Conservation (phyloP, 495 filamentous ascomycete species). For the Aspergillus nidulans region DNA sequence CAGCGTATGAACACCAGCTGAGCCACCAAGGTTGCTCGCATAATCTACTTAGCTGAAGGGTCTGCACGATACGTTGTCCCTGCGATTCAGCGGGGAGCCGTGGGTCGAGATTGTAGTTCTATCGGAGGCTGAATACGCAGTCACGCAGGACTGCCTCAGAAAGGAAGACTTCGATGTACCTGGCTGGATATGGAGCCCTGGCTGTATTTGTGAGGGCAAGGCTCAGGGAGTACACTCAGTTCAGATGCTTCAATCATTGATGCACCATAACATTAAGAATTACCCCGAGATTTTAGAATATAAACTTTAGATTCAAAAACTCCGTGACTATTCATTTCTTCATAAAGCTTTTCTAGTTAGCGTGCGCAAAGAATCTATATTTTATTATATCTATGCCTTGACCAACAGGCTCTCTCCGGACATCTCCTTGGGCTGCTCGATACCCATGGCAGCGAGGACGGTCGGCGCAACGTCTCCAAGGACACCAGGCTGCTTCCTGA, state of each 20-base stretch:
- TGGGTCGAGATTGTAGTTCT: background rate
- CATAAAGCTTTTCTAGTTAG: slow-evolving; percentile 21
- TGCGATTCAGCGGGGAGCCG: background rate
- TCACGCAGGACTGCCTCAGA: no score
- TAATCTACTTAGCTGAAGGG: background rate
- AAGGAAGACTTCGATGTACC: no score
- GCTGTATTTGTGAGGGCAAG: no score
- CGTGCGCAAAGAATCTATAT: slow-evolving; percentile 16
- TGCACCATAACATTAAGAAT: background rate
- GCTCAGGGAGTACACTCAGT: no score
- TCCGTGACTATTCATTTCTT: slow-evolving; percentile 24
- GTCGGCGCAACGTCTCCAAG: slow-evolving; percentile 96
- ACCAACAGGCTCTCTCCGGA: slow-evolving; percentile 76
- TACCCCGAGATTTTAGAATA: background rate
- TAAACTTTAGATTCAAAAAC: background rate
- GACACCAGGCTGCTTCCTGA: slow-evolving; percentile 82
- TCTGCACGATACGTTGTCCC: background rate
- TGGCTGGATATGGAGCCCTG: no score
- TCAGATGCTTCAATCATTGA: background rate
- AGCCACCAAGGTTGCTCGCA: background rate
- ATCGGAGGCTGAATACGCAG: background rate
- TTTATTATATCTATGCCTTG: slow-evolving; percentile 45
- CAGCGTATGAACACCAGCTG: background rate
- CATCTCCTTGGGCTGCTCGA: slow-evolving; percentile 89
- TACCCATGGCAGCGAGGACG: slow-evolving; percentile 81